phyloP scores from a whole-genome alignment of 2,329 filamentous ascomycete genomes.

The Alternaria sp. region DNA sequence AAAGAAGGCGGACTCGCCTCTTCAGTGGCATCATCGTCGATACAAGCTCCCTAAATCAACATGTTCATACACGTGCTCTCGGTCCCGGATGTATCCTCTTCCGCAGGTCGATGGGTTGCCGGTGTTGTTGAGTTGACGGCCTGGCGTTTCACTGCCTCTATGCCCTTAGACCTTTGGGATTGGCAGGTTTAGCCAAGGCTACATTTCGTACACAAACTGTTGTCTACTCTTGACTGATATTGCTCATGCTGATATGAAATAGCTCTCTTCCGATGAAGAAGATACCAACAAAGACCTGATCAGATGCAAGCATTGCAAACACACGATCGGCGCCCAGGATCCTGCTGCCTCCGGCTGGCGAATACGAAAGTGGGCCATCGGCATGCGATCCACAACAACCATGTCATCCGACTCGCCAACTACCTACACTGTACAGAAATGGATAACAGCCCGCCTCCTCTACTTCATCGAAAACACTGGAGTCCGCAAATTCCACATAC shows the following conservation, averaged over 20 bases:
- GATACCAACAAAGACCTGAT: slow-evolving; percentile 26
- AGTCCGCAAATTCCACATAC: slow-evolving; percentile 66
- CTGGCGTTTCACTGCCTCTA: slow-evolving; percentile 47
- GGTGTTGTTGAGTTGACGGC: slow-evolving; percentile 39
- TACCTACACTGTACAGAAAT: slow-evolving; percentile 49
- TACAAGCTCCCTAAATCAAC: slow-evolving; percentile 66
- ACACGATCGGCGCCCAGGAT: slow-evolving; percentile 54
- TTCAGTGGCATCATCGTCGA: slow-evolving; percentile 62
- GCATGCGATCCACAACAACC: slow-evolving; percentile 29
- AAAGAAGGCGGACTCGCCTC: slow-evolving; percentile 64
- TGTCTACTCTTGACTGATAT: not conserved
- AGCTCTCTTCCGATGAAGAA: slow-evolving; percentile 20
- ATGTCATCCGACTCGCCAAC: slow-evolving; percentile 15
- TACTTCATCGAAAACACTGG: slow-evolving; percentile 65
- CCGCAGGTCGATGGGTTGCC: slow-evolving; percentile 41
- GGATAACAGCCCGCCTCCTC: slow-evolving; percentile 65
- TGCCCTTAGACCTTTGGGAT: slow-evolving; percentile 43
- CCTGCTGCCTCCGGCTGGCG: slow-evolving; percentile 57
- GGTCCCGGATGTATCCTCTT: slow-evolving; percentile 40
- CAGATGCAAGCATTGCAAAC: slow-evolving; percentile 52
- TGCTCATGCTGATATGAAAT: slow-evolving; percentile 19
- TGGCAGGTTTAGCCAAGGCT: slow-evolving; percentile 46
- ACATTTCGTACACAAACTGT: slow-evolving; percentile 31
- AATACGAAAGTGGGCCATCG: slow-evolving; percentile 60
- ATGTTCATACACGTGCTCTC: slow-evolving; percentile 39